phyloP scores from a whole-genome alignment of 495 filamentous ascomycete species.

The Annulohypoxylon nitens region DNA sequence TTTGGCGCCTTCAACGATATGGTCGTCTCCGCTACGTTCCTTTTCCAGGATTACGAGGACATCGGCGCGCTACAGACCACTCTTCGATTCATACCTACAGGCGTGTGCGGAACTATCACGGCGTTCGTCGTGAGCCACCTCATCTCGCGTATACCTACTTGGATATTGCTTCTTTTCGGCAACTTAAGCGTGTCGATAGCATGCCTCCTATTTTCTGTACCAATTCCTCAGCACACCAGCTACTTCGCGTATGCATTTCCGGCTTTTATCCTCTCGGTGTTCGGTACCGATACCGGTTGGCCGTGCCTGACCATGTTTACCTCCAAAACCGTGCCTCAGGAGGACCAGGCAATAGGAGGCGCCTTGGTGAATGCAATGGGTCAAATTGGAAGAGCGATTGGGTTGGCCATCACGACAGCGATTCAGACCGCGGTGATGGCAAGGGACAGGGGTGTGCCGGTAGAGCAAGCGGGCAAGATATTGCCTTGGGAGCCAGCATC shows the following conservation, averaged over 20 bases:
- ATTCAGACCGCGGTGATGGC: constrained; percentile 68
- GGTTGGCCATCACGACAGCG: constrained; percentile 69
- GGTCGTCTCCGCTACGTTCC: constrained; percentile 71
- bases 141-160: constrained; percentile 65
- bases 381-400: constrained; percentile 68
- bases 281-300: constrained; percentile 71
- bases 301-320: constrained; percentile 71
- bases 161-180: constrained; percentile 66
- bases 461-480: constrained; percentile 55
- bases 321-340: constrained; percentile 66
- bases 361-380: constrained; percentile 72
- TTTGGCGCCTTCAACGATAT: constrained; percentile 71
- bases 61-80: constrained; percentile 68
- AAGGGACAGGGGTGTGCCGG: constrained; percentile 54
- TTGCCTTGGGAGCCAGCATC: constrained; percentile 58
- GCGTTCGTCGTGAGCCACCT: constrained; percentile 67
- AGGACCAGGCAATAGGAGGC: constrained; percentile 72
- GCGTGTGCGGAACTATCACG: constrained; percentile 64
- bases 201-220: constrained; percentile 67
- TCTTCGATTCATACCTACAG: constrained; percentile 71
- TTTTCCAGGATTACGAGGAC: constrained; percentile 71
- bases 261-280: constrained; percentile 69
- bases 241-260: constrained; percentile 73
- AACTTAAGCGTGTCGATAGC: constrained; percentile 62
- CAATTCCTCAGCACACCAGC: constrained; percentile 64